Evolutionary conservation across 2,329 filamentous ascomycete genomes (phyloP).

Genomic region (Ascocoryne sarcoides): DNA sequence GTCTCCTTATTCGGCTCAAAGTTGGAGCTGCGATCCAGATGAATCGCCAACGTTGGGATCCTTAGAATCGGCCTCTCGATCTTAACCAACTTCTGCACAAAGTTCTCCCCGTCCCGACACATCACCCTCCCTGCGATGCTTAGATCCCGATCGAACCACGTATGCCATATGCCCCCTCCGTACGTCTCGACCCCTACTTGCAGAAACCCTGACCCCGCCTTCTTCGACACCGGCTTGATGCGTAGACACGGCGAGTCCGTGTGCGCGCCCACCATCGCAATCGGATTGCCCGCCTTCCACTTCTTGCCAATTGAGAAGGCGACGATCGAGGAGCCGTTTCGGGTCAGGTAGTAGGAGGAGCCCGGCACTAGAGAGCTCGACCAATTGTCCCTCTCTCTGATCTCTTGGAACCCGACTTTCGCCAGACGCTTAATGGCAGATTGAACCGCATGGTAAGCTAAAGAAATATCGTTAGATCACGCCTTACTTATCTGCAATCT

Average conservation of each 20-base stretch:
- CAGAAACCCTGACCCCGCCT: constrained; percentile 74
- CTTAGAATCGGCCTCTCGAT: constrained; percentile 83
- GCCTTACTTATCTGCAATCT: no score
- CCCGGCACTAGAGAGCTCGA: constrained; percentile 68
- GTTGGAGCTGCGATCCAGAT: constrained; percentile 75
- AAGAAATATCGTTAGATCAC: no score
- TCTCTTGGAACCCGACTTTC: constrained; percentile 75
- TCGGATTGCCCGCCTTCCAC: constrained; percentile 86
- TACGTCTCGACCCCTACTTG: constrained; percentile 97
- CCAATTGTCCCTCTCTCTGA: constrained; percentile 90
- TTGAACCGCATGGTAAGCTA: constrained; percentile 90
- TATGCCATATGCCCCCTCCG: constrained; percentile 94
- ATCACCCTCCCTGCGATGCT: constrained; percentile 83
- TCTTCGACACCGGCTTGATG: constrained; percentile 91
- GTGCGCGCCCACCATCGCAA: constrained; percentile 90
- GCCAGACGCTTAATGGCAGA: constrained; percentile 68
- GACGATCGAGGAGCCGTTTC: constrained; percentile 85
- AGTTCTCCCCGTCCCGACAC: constrained; percentile 62
- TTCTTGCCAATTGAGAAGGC: constrained; percentile 85
- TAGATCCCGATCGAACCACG: constrained; percentile 94
- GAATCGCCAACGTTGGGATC: constrained; percentile 89
- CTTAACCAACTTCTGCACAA: constrained; percentile 80
- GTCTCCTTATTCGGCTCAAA: constrained; percentile 97
- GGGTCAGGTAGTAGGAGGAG: constrained; percentile 92
- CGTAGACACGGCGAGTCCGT: constrained; percentile 90